These are phyloP conservation scores for Alternaria gansuensis DNA, from an alignment of 2,329 filamentous ascomycete species.

Conservation along the genomic window DNA sequence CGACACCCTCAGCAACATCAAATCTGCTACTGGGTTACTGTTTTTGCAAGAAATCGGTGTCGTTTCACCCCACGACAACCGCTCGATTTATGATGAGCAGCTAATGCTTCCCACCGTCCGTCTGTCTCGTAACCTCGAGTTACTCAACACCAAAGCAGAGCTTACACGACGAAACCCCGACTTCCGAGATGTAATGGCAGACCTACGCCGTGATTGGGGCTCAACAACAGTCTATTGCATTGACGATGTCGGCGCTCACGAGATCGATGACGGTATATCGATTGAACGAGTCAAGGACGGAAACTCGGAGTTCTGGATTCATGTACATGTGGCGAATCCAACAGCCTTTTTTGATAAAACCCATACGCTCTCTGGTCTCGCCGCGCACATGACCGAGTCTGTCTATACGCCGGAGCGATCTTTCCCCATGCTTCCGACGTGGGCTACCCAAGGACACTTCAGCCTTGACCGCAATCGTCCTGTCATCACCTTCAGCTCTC, in stretches of 20 bases:
- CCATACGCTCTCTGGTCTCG: conserved; percentile 67
- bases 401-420: conserved; percentile 66
- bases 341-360: conserved; percentile 72
- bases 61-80: conserved; percentile 75
- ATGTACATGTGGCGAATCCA: conserved; percentile 81
- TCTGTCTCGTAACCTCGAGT: conserved; percentile 56
- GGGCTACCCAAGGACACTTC: conserved; percentile 61
- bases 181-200: conserved; percentile 64
- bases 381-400: conserved; percentile 66
- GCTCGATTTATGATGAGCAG: conserved; percentile 66
- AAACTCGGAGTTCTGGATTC: conserved; percentile 72
- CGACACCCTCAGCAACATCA: conserved; percentile 17
- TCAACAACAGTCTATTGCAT: conserved; percentile 74
- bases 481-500: conserved; percentile 68
- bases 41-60: conserved; percentile 81
- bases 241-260: conserved; percentile 70
- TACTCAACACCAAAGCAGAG: conserved; percentile 50
- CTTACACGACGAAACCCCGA: conserved; percentile 38
- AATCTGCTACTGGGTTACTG: conserved; percentile 61
- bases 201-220: conserved; percentile 67
- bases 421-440: conserved; percentile 66
- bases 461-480: conserved; percentile 64
- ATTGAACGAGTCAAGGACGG: conserved; percentile 66
- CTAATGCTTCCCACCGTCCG: conserved; percentile 62
- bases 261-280: conserved; percentile 83